These are phyloP conservation scores for Tolypocladium amazonense DNA, from an alignment of 2,329 filamentous ascomycete species.

Conservation along the genomic window DNA sequence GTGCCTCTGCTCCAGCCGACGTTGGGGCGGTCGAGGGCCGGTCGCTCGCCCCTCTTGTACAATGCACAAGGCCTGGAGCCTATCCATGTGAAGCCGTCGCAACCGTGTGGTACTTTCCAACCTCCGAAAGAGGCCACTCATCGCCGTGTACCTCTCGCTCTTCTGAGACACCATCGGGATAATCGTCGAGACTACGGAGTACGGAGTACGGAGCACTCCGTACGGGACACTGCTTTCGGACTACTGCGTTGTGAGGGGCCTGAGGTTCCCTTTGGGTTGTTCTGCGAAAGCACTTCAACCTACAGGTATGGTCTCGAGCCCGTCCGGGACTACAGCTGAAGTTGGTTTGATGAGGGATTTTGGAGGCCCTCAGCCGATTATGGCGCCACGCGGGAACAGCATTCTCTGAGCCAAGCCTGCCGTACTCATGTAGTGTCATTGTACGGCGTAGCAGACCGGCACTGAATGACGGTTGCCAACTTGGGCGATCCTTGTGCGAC, in stretches of 20 bases:
- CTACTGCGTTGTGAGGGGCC: background rate
- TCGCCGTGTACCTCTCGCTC: background rate
- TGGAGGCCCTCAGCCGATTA: background rate
- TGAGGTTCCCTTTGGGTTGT: no score
- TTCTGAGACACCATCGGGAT: background rate
- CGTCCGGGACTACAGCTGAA: background rate
- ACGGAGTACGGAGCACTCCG: no score
- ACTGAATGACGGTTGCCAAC: background rate
- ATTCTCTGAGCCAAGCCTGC: background rate
- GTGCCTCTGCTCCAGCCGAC: background rate
- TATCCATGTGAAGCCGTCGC: background rate
- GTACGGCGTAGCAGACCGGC: background rate
- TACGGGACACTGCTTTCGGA: background rate
- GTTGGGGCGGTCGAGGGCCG: background rate
- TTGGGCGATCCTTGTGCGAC: background rate
- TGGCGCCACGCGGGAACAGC: background rate
- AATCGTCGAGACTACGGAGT: background rate
- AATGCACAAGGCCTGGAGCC: background rate
- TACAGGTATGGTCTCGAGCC: background rate
- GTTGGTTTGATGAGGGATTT: background rate
- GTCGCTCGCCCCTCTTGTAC: background rate
- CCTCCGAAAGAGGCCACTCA: background rate
- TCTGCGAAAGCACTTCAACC: background rate
- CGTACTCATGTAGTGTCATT: background rate
- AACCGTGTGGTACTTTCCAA: background rate